Percentiles rank a stretch among this genome's conserved stretches.
Conservation (phyloP, 441 rosid genomes). For the Macaranga tanarius region DNA sequence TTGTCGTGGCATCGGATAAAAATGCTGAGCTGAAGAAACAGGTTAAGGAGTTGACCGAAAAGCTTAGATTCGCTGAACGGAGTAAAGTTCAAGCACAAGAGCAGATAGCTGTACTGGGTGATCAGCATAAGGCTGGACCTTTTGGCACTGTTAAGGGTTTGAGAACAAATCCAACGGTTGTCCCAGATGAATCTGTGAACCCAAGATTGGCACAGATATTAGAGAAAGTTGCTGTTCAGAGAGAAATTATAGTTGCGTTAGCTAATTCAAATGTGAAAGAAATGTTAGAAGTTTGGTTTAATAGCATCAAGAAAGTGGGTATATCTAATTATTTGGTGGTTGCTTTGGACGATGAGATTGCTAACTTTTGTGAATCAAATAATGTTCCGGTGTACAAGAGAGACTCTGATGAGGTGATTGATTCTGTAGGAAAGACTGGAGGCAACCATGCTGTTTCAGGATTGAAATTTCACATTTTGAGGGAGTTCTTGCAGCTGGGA, state of each 20-base stretch:
- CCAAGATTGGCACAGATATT: constrained; percentile 72
- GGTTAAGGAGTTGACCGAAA: constrained; percentile 58
- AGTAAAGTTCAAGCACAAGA: constrained; percentile 66
- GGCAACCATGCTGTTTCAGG: constrained; percentile 93
- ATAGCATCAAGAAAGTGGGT: constrained; percentile 72
- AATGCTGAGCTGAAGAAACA: constrained; percentile 59
- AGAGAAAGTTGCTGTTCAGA: constrained; percentile 57
- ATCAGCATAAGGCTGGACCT: constrained; percentile 83
- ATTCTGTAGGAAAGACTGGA: constrained; percentile 64
- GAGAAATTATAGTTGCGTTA: constrained; percentile 82
- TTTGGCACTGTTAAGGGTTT: constrained; percentile 87
- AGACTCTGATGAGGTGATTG: constrained; percentile 65
- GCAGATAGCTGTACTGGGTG: constrained; percentile 66
- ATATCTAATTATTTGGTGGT: constrained; percentile 77
- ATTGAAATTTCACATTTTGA: constrained; percentile 73
- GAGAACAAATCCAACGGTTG: constrained; percentile 67
- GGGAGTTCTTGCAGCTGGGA: constrained; percentile 93
- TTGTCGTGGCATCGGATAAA: constrained; percentile 57
- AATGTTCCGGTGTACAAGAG: constrained; percentile 77
- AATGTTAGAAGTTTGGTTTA: constrained; percentile 76
- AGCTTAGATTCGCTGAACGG: constrained; percentile 63
- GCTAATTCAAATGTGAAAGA: constrained; percentile 81
- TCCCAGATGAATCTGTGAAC: constrained; percentile 70
- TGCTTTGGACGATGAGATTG: constrained; percentile 73
- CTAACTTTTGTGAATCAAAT: constrained; percentile 59